phyloP scores from a whole-genome alignment of 2,329 filamentous ascomycete species.

The Colletotrichum sp. region DNA sequence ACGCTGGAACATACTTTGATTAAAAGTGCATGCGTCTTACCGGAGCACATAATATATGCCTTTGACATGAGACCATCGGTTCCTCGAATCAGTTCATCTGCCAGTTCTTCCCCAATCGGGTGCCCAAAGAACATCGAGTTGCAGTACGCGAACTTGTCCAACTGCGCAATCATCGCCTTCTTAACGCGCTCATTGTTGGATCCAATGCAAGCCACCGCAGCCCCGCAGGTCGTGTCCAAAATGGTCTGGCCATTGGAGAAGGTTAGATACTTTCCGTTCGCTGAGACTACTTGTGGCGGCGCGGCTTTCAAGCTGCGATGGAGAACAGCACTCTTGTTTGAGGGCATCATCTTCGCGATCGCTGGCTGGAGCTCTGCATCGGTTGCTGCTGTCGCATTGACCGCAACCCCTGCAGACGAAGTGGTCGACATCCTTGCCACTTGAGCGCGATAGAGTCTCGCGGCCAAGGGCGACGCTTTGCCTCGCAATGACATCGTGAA shows the following conservation, averaged over 20 bases:
- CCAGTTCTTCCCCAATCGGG: conserved; percentile 49
- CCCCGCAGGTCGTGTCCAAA: conserved; percentile 76
- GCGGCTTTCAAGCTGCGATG: conserved; percentile 14
- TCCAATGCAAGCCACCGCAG: conserved; percentile 75
- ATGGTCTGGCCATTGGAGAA: conserved; percentile 41
- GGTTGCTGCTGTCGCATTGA: neutral
- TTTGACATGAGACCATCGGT: conserved; percentile 40
- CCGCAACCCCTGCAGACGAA: neutral
- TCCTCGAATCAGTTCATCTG: conserved; percentile 39
- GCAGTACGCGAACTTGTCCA: conserved; percentile 57
- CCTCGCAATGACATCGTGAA: neutral
- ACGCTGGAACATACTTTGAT: neutral
- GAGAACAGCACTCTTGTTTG: conserved; percentile 15
- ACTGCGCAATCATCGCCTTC: conserved; percentile 63
- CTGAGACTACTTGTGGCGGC: conserved; percentile 15
- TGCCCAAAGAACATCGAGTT: conserved; percentile 46
- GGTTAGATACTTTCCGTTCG: conserved; percentile 17
- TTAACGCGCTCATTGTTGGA: conserved; percentile 67
- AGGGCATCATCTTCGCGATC: neutral
- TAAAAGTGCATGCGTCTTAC: neutral
- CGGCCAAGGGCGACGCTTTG: neutral
- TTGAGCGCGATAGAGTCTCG: neutral
- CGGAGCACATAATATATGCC: conserved; percentile 37
- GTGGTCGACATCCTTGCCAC: neutral
- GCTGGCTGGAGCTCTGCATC: neutral